Base-by-base conservation (phyloP, 306 rosid genomes). In the Corylus avellana region DNA sequence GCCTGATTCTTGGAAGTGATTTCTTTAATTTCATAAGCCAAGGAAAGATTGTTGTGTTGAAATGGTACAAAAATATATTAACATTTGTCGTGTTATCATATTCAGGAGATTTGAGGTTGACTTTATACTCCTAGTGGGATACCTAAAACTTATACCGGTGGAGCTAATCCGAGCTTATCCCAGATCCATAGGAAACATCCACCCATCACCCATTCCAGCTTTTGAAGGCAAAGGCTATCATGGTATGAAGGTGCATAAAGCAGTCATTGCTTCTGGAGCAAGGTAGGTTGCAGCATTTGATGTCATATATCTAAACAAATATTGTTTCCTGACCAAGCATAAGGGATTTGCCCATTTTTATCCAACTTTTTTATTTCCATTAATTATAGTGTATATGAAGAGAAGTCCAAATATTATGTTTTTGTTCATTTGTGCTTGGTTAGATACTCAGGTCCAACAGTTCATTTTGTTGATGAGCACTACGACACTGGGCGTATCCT, bases 161-260 rank as follows among this genome's bases (percentile, higher is more conserved):
- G 97, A 90, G 76, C 80, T 95, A 85, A 86, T 89, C 76, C 89
- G 80, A 76, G 97, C 97, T 62, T 90, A 85, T 78, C 82, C 87
- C 54, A 89, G 86, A 82, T 89, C 91, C 81, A 90, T 92, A 67
- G 32, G 89, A 73, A 95, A 92, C 78, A 92, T 95, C 54, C 98
- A 95, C 79, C 98, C 98, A 44, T 91, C 98, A 44, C 95, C 92
- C 83, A 98, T 92, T 85, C 98, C 98, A 35, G 95, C 98, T 69
- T 95, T 95, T 86, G 98, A 98, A 85, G 98, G 98, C 69, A 86
- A 92, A 84, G 98, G 98, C 75, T 88, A 85, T 79, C 91, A 91
- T 77, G 98, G 98, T 35, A 89, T 86, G 97, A 95, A 89, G 85
- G 97, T 95, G 75, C 98, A 95, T 54, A 87, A 89, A 75, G 97